These are phyloP conservation scores for Eucalyptus shirleyi DNA, from an alignment of 345 rosid genomes.

Conservation along the genomic window DNA sequence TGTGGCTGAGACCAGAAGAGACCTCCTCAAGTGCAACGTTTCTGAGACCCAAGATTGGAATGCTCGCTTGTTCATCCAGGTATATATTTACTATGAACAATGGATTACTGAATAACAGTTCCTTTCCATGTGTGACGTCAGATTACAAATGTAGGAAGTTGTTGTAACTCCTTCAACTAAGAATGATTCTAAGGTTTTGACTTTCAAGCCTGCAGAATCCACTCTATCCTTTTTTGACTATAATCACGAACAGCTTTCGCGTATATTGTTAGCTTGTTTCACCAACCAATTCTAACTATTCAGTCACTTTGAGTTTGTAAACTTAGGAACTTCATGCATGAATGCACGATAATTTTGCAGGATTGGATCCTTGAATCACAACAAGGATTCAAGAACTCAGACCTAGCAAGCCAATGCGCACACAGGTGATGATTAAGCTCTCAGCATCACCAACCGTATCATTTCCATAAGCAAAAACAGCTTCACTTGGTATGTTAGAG, in stretches of 20 bases:
- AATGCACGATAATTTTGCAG: slow-evolving; percentile 9
- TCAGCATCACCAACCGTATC: background rate
- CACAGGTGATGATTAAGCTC: slow-evolving; percentile 26
- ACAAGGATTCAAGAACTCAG: slow-evolving; percentile 61
- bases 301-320: background rate
- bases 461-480: background rate
- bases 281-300: background rate
- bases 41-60: slow-evolving; percentile 62
- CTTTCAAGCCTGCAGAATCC: background rate
- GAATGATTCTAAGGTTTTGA: background rate
- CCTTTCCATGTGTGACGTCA: background rate
- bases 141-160: background rate
- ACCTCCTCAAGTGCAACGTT: slow-evolving; percentile 59
- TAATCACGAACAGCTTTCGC: background rate
- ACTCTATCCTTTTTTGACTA: background rate
- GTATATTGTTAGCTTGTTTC: background rate
- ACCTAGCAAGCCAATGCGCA: slow-evolving; percentile 60
- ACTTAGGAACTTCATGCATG: background rate
- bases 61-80: slow-evolving; percentile 63
- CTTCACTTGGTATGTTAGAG: background rate
- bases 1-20: slow-evolving; percentile 33
- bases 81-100: background rate
- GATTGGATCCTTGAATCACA: slow-evolving; percentile 67
- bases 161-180: background rate
- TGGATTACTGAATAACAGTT: background rate